Base-by-base conservation (phyloP, 1,139 yeast species). In the Kodamaea fungicola region DNA sequence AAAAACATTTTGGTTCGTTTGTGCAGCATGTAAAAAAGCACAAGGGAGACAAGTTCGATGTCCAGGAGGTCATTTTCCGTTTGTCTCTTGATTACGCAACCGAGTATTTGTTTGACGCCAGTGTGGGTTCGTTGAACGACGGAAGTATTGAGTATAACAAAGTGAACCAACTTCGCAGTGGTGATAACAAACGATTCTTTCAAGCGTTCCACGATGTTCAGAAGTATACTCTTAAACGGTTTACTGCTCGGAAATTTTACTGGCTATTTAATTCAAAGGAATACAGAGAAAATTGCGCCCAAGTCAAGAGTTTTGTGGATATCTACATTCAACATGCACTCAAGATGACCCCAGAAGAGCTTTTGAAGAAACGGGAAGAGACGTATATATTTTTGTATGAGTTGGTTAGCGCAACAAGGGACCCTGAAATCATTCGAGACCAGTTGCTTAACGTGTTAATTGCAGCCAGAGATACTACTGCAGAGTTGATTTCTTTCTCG, bases 381-480 rank as follows among this genome's bases (percentile, higher is more conserved):
- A 69, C 71, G 9, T 67, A 67, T 46, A 60, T 63, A 7, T 69
- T 69, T 50, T 64, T 69, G 46, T 66, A 65, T 41, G 74, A 69
- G 45, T 64, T 69, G 52, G 71, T 54, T 28, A 69, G 66, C 46
- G 67, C 65, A 47, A 67, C 73, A 8, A 59, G 71, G 46, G 64
- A 69, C 46, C 71, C 70, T 24, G 52, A 42, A 33, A 59, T 64
- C 19, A 63, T 69, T 42, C 61, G 70, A 43, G 74, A 69, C 48
- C 74, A 69, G 52, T 54, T 65, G 34, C 62, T 69, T 51, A 69
- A 68, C 47, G 66, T 69, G 30, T 60, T 69, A 45, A 45, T 67
- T 34, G 74, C 75, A 22, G 75, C 74, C 27, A 60, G 75, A 55
- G 75, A 69, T 46, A 69, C 74, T 34, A 68, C 74, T 31, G 74